Percentiles rank a stretch among this genome's conserved stretches.
These are phyloP conservation scores for Aspergillus sp. DNA, from an alignment of 2,329 filamentous ascomycete genomes.

Conservation along the genomic window DNA sequence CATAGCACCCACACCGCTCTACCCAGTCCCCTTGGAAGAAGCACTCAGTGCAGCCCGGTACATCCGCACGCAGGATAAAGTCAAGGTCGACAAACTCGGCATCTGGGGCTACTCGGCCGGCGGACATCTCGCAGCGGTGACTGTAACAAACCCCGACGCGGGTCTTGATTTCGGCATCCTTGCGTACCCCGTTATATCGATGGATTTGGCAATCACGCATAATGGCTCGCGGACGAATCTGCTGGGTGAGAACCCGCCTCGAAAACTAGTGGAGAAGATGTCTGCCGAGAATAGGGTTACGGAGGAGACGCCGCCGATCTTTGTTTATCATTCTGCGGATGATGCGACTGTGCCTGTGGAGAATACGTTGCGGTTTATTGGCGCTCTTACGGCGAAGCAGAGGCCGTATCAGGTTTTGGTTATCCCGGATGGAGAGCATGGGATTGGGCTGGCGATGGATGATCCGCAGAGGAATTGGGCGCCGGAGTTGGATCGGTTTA, in stretches of 20 bases:
- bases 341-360: constrained; percentile 1
- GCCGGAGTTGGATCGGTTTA: constrained; percentile 3
- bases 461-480: constrained; percentile 3
- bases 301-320: not conserved
- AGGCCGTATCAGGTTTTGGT: constrained; percentile 1
- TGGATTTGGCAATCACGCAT: constrained; percentile 1
- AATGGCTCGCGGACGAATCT: not conserved
- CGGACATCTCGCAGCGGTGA: not conserved
- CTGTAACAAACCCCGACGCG: not conserved
- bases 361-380: constrained; percentile 3
- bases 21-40: not conserved
- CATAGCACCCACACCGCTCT: not conserved
- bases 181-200: not conserved
- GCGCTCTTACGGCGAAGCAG: not conserved
- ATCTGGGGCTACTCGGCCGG: constrained; percentile 6
- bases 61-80: not conserved
- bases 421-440: constrained; percentile 1
- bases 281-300: constrained; percentile 1
- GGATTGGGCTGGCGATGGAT: not conserved
- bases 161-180: constrained; percentile 3
- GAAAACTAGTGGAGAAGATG: not conserved
- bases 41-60: not conserved
- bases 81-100: not conserved
- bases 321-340: constrained; percentile 1
- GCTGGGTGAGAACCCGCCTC: not conserved